Conservation (phyloP, 169 alveolate genomes). For the Babesia bovis region DNA sequence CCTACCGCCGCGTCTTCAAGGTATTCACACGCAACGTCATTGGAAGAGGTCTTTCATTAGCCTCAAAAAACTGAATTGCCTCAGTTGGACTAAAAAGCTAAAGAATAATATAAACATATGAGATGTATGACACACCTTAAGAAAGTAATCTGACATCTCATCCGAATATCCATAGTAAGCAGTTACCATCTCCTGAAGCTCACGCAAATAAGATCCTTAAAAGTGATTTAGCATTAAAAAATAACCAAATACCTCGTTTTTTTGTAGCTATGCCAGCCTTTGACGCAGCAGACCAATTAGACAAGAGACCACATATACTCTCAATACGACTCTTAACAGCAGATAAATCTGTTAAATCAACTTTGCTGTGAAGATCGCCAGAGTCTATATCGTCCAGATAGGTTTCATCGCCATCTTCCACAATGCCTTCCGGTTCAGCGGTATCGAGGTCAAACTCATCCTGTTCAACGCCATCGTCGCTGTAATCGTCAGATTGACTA, state of each 20-base stretch:
- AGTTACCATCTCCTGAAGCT: slow-evolving; percentile 77
- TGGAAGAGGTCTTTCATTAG: slow-evolving; percentile 88
- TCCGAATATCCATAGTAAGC: slow-evolving; percentile 87
- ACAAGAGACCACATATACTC: slow-evolving; percentile 76
- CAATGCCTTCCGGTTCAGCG: slow-evolving; percentile 50
- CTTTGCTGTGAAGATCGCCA: slow-evolving; percentile 72
- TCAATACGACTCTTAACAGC: slow-evolving; percentile 71
- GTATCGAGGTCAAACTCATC: slow-evolving; percentile 27
- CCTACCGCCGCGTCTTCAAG: slow-evolving; percentile 83
- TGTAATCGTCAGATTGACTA: slow-evolving; percentile 38
- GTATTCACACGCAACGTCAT: slow-evolving; percentile 91
- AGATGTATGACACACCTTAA: slow-evolving; percentile 23
- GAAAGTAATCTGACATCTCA: slow-evolving; percentile 86
- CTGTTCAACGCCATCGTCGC: slow-evolving; percentile 23
- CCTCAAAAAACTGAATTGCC: slow-evolving; percentile 89
- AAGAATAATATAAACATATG: not conserved
- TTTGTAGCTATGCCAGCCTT: slow-evolving; percentile 18
- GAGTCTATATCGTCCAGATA: slow-evolving; percentile 36
- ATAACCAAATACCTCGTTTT: slow-evolving; percentile 23
- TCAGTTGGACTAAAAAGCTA: slow-evolving; percentile 89
- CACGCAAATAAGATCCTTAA: slow-evolving; percentile 43
- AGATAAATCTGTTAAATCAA: slow-evolving; percentile 77
- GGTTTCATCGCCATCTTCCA: slow-evolving; percentile 61
- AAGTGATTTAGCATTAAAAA: not conserved
- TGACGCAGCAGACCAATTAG: slow-evolving; percentile 61